Evolutionary conservation across 2,329 filamentous ascomycete species (phyloP).

Genomic region (Lasiodiplodia sp.): DNA sequence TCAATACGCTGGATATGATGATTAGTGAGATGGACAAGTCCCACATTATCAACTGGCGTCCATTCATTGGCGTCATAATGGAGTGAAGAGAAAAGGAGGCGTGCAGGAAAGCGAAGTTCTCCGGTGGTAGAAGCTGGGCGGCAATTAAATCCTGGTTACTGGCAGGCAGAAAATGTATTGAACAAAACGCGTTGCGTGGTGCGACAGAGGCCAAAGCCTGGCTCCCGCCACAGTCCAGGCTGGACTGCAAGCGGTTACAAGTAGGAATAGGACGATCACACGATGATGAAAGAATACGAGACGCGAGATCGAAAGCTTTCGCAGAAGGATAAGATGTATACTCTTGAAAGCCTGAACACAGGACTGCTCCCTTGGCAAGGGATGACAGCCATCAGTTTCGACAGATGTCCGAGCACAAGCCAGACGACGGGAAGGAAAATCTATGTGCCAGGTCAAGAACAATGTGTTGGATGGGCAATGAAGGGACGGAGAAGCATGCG

Average conservation of each 20-base stretch:
- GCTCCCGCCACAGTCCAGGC: neutral
- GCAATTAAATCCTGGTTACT: neutral
- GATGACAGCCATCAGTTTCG: neutral
- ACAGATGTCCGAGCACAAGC: neutral
- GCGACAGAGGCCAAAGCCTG: neutral
- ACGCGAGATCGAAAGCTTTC: neutral
- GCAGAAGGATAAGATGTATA: neutral
- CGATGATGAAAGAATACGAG: neutral
- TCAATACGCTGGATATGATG: conserved; percentile 40
- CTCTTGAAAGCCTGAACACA: neutral
- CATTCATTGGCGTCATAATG: conserved; percentile 15
- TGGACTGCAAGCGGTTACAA: conserved; percentile 12
- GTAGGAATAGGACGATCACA: neutral
- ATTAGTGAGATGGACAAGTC: conserved; percentile 38
- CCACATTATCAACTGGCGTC: conserved; percentile 24
- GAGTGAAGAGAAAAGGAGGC: neutral
- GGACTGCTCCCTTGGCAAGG: neutral
- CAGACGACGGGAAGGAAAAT: neutral
- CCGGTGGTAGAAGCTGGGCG: neutral
- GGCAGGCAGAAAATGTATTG: neutral
- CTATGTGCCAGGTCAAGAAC: neutral
- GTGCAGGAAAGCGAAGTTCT: neutral
- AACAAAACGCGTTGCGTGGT: neutral
- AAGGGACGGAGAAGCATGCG: neutral
- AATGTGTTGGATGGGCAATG: neutral